phyloP scores from a whole-genome alignment of 2,329 filamentous ascomycete genomes.

The Aspergillus sp. region DNA sequence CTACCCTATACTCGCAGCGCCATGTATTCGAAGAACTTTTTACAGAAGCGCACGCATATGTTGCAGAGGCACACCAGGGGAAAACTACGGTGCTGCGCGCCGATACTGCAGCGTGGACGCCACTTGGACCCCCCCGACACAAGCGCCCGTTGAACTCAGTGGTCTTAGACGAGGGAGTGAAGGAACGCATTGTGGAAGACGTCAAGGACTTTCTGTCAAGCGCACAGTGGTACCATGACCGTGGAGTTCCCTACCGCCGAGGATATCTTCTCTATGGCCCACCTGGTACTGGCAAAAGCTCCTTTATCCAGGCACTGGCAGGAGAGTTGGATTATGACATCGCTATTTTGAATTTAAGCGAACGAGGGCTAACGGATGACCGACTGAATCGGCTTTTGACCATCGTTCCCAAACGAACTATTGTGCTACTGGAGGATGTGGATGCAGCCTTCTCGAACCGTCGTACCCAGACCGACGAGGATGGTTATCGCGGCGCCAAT shows the following conservation, averaged over 20 bases:
- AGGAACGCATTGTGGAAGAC: slow-evolving; percentile 76
- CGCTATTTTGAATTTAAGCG: slow-evolving; percentile 86
- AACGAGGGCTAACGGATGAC: slow-evolving; percentile 86
- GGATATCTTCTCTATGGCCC: slow-evolving; percentile 89
- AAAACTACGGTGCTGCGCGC: slow-evolving; percentile 92
- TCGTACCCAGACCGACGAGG: slow-evolving; percentile 66
- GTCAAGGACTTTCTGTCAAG: slow-evolving; percentile 78
- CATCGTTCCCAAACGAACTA: slow-evolving; percentile 77
- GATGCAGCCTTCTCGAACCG: slow-evolving; percentile 88
- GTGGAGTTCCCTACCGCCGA: slow-evolving; percentile 89
- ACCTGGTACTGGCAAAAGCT: slow-evolving; percentile 89
- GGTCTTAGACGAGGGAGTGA: slow-evolving; percentile 78
- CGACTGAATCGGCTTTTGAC: slow-evolving; percentile 82
- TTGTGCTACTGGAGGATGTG: slow-evolving; percentile 84
- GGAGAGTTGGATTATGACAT: slow-evolving; percentile 92
- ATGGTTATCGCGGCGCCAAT: slow-evolving; percentile 82
- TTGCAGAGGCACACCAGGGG: slow-evolving; percentile 77
- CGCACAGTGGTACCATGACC: slow-evolving; percentile 85
- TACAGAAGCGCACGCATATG: slow-evolving; percentile 77
- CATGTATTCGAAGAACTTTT: slow-evolving; percentile 91
- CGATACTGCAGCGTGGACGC: slow-evolving; percentile 79
- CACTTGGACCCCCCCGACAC: slow-evolving; percentile 77
- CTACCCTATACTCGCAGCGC: slow-evolving; percentile 84
- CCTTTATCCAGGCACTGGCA: slow-evolving; percentile 92
- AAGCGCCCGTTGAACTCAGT: slow-evolving; percentile 89